These are phyloP conservation scores for Senna tora DNA, from an alignment of 306 rosid species.

Conservation along the genomic window DNA sequence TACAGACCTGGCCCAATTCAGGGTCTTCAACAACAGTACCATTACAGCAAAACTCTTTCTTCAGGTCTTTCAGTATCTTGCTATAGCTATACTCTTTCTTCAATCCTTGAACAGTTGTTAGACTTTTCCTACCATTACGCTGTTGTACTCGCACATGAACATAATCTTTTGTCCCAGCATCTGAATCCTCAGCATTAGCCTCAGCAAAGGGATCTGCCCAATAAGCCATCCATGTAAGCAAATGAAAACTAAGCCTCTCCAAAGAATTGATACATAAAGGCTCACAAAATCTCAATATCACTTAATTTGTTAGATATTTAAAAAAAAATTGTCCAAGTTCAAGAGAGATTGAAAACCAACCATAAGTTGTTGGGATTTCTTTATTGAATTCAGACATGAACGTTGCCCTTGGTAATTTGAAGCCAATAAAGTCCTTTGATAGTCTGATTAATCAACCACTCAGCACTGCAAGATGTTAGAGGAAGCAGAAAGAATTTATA, in stretches of 20 bases:
- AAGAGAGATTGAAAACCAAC: slow-evolving; percentile 36
- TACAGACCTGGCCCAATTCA: slow-evolving; percentile 22
- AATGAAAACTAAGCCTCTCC: neutral
- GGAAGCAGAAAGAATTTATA: neutral
- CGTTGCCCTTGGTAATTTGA: slow-evolving; percentile 41
- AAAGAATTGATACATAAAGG: neutral
- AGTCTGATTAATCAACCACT: slow-evolving; percentile 39
- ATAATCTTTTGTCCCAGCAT: slow-evolving; percentile 22
- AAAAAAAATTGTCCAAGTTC: neutral
- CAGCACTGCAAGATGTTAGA: slow-evolving; percentile 28
- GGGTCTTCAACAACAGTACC: slow-evolving; percentile 24
- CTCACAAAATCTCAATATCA: no score
- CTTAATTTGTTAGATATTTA: neutral
- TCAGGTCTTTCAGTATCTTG: slow-evolving; percentile 19
- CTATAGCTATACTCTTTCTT: slow-evolving; percentile 25
- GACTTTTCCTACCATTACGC: slow-evolving; percentile 25
- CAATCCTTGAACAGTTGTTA: slow-evolving; percentile 24
- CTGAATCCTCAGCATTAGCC: slow-evolving; percentile 17
- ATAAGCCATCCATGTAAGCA: neutral
- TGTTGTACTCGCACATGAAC: slow-evolving; percentile 24
- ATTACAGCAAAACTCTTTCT: slow-evolving; percentile 27
- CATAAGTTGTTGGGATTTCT: slow-evolving; percentile 50
- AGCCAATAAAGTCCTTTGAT: slow-evolving; percentile 25
- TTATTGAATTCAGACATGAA: slow-evolving; percentile 63
- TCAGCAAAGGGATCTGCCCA: slow-evolving; percentile 29